A percentile compares a stretch with the other conserved stretches of the same genome.
phyloP scores from a whole-genome alignment of 805 yeast species.

The Metschnikowia vanudenii region DNA sequence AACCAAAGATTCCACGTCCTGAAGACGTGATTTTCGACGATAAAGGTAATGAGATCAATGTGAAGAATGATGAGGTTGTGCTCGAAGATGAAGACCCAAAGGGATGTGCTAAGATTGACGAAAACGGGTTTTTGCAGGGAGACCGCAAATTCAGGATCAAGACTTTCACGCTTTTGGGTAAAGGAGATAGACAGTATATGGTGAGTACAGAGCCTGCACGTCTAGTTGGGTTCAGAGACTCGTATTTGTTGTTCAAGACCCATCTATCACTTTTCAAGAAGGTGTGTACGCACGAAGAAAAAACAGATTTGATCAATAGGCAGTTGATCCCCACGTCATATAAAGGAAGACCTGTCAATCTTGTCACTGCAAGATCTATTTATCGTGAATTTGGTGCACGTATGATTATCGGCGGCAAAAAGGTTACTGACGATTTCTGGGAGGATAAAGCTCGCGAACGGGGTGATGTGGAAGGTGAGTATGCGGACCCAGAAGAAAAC shows the following conservation, averaged over 20 bases:
- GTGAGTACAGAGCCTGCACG: conserved; percentile 95
- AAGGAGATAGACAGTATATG: conserved; percentile 79
- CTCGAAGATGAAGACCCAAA: conserved; percentile 68
- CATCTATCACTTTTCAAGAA: conserved; percentile 75
- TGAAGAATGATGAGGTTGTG: conserved; percentile 74
- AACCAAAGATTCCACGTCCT: conserved; percentile 34
- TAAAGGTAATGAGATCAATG: conserved; percentile 62
- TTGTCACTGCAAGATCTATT: conserved; percentile 87
- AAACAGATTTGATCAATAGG: conserved; percentile 75
- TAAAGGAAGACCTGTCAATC: conserved; percentile 83
- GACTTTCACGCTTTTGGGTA: conserved; percentile 60
- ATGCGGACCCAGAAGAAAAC: conserved; percentile 54
- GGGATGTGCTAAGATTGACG: conserved; percentile 74
- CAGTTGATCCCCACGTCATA: conserved; percentile 85
- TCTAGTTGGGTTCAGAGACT: conserved; percentile 89
- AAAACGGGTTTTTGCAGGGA: conserved; percentile 63
- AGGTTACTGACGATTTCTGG: conserved; percentile 86
- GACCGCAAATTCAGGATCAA: conserved; percentile 73
- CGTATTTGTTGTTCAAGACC: conserved; percentile 83
- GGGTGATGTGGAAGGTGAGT: conserved; percentile 69
- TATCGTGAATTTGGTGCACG: conserved; percentile 91
- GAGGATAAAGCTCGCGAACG: conserved; percentile 57
- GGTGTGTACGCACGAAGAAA: conserved; percentile 72
- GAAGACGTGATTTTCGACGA: conserved; percentile 55
- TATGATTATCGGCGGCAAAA: conserved; percentile 74